A percentile compares a stretch with the other conserved stretches of the same genome.
phyloP scores from a whole-genome alignment of 371 early-diverging fungal genomes.

The Furculomyces boomerangus region DNA sequence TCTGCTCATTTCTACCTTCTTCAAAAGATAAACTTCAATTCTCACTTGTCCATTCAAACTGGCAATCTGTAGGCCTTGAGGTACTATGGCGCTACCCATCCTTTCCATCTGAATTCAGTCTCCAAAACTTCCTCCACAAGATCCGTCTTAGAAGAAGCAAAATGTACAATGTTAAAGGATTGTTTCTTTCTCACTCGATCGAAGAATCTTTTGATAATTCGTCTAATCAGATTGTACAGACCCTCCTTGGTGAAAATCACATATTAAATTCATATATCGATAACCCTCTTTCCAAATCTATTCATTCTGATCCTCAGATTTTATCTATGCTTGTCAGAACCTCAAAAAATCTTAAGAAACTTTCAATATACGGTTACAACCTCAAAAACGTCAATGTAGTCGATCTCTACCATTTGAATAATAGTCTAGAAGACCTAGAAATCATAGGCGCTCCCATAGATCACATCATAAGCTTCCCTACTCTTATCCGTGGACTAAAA shows the following conservation, averaged over 20 bases:
- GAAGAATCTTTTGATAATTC: no score
- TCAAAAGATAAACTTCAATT: conserved; percentile 2
- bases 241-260: no score
- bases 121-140: neutral
- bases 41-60: conserved; percentile 3
- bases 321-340: neutral
- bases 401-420: neutral
- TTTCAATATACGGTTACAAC: neutral
- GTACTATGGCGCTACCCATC: neutral
- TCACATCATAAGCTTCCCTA: neutral
- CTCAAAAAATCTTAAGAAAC: neutral
- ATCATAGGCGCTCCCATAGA: neutral
- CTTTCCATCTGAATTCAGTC: neutral
- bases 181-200: neutral
- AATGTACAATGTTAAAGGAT: conserved; percentile 1
- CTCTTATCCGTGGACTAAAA: neutral
- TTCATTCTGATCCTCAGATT: neutral
- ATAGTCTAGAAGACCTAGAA: conserved; percentile 1
- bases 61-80: neutral
- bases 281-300: neutral
- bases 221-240: no score
- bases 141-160: neutral
- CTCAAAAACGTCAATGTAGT: neutral
- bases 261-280: neutral
- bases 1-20: neutral